Percentiles rank a stretch among this genome's conserved stretches.
Conservation (phyloP, 2,329 filamentous ascomycete species). For the Juglanconis juglandina region DNA sequence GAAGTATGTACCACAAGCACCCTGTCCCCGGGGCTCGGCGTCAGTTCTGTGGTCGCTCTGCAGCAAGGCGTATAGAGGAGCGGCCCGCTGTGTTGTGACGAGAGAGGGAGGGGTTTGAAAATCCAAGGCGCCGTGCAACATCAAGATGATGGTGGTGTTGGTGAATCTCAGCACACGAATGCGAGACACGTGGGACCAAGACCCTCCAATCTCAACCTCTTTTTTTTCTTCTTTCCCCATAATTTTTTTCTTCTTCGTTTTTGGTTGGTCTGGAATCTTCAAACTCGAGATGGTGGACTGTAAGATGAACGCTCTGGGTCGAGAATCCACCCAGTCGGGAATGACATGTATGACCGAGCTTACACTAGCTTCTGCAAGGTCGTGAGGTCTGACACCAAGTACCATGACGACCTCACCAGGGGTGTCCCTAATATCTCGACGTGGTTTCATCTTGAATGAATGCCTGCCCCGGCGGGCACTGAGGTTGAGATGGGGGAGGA, state of each 20-base stretch:
- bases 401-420: neutral
- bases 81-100: neutral
- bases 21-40: too few species aligned
- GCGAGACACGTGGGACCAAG: neutral
- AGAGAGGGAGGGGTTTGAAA: neutral
- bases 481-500: neutral
- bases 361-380: too few species aligned
- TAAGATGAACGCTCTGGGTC: too few species aligned
- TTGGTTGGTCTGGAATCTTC: neutral
- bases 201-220: too few species aligned
- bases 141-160: neutral
- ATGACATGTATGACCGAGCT: too few species aligned
- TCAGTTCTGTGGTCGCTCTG: neutral
- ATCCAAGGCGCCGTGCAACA: neutral
- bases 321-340: too few species aligned
- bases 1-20: neutral
- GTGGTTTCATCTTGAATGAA: conserved; percentile 10
- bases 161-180: neutral
- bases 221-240: neutral
- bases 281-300: neutral
- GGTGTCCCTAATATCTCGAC: conserved; percentile 12
- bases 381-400: neutral
- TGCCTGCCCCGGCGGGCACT: too few species aligned
- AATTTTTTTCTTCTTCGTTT: neutral
- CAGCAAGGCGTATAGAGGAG: neutral